Percentiles rank a stretch among this genome's conserved stretches.
These are phyloP conservation scores for Sabuloglossum arenarium DNA, from an alignment of 495 filamentous ascomycete species.

Conservation along the genomic window DNA sequence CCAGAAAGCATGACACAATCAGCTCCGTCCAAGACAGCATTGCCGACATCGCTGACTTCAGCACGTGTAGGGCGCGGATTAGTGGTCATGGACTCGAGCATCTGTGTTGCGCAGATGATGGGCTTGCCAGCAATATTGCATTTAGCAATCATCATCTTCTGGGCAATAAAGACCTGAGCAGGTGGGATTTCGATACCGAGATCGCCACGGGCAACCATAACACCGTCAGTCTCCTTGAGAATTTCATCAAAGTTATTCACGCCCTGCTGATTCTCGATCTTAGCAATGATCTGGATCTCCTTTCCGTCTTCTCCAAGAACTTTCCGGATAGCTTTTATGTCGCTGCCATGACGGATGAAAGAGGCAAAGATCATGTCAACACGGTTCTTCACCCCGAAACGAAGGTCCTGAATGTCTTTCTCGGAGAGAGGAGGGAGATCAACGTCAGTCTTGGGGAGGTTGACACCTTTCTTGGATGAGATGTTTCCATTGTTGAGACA, in stretches of 20 bases:
- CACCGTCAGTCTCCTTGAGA: conserved; percentile 85
- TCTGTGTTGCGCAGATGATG: conserved; percentile 81
- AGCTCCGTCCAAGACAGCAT: conserved; percentile 89
- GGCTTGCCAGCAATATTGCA: conserved; percentile 99
- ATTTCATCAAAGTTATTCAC: conserved; percentile 99
- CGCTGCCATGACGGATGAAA: conserved; percentile 82
- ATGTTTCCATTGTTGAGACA: conserved; percentile 96
- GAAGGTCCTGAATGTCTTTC: conserved; percentile 85
- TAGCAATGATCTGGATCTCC: conserved; percentile 98
- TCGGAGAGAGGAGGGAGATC: conserved; percentile 95
- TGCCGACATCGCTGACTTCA: conserved; percentile 95
- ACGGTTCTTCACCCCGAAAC: conserved; percentile 90
- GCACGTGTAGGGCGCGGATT: conserved; percentile 95
- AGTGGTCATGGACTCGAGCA: conserved; percentile 98
- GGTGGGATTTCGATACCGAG: conserved; percentile 97
- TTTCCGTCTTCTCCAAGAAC: conserved; percentile 82
- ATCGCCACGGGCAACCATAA: conserved; percentile 98
- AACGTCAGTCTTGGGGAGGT: conserved; percentile 94
- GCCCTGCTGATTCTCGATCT: conserved; percentile 99
- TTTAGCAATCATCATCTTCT: conserved; percentile 99
- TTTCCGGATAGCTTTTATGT: conserved; percentile 80
- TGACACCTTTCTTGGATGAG: conserved; percentile 95
- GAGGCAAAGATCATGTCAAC: conserved; percentile 99
- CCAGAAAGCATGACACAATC: conserved; percentile 99
- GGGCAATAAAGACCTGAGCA: conserved; percentile 92